phyloP scores from a whole-genome alignment of 169 alveolate genomes.

The Sarcocystis neurona region DNA sequence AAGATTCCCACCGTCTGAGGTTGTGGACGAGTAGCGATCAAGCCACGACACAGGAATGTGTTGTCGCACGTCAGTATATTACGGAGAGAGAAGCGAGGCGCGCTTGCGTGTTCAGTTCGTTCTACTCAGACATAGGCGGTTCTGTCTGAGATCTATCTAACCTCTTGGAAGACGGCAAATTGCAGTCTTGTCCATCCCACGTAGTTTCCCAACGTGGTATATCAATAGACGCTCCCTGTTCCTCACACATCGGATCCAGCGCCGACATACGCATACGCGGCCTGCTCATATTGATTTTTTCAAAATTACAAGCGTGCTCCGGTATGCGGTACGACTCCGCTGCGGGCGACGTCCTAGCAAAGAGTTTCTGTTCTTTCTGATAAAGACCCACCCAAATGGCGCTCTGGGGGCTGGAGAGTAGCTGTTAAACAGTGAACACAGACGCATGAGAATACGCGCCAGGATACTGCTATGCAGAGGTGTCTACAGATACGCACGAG shows the following conservation, averaged over 20 bases:
- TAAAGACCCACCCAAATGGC: conserved; percentile 19
- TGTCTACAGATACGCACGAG: too few relatives aligned
- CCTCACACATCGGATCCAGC: not conserved
- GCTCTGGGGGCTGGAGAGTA: not conserved
- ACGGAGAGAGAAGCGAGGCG: not conserved
- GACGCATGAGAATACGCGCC: too few relatives aligned
- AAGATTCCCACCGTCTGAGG: not conserved
- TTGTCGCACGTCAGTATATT: not conserved
- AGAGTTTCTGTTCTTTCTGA: not conserved
- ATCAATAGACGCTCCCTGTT: not conserved
- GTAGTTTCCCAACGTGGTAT: not conserved
- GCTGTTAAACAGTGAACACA: too few relatives aligned
- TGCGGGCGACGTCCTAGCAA: not conserved
- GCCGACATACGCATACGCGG: not conserved
- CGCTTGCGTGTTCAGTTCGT: not conserved
- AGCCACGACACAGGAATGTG: not conserved
- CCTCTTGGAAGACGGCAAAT: not conserved
- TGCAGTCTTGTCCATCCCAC: not conserved
- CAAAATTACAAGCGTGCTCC: not conserved
- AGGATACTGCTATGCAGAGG: too few relatives aligned
- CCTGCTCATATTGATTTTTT: not conserved
- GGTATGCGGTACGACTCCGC: not conserved
- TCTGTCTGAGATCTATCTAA: not conserved
- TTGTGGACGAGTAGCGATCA: not conserved
- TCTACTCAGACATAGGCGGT: not conserved